Conservation (phyloP, 2,329 filamentous ascomycete species). For the Venturia oleaginea region DNA sequence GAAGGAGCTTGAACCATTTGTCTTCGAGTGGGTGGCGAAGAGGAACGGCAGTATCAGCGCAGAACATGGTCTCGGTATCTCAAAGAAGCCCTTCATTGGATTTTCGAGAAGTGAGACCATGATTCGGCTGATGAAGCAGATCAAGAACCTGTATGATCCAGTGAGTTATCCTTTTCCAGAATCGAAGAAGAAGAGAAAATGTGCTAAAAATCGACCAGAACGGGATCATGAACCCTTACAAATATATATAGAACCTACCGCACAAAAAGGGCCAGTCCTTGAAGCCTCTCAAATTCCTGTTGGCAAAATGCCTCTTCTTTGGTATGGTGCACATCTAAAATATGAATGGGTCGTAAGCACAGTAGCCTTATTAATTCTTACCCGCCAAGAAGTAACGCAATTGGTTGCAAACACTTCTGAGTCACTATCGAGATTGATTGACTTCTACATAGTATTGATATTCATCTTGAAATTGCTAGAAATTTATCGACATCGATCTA, state of each 20-base stretch:
- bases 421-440: no score
- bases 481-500: no score
- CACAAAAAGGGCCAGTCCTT: background rate
- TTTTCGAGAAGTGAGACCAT: conserved; percentile 86
- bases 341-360: no score
- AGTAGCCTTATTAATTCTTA: no score
- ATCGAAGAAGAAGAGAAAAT: background rate
- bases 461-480: no score
- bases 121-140: conserved; percentile 85
- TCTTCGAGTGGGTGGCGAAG: conserved; percentile 93
- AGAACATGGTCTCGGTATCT: conserved; percentile 86
- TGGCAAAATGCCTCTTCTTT: no score
- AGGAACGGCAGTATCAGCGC: conserved; percentile 89
- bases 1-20: conserved; percentile 80
- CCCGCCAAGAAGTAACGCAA: no score
- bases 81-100: conserved; percentile 91
- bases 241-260: conserved; percentile 56
- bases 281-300: background rate
- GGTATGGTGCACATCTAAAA: no score
- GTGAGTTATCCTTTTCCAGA: conserved; percentile 45
- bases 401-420: no score
- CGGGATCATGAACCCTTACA: conserved; percentile 98
- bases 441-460: no score
- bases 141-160: conserved; percentile 90
- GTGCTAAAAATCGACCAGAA: conserved; percentile 49